Percentiles rank a stretch among this genome's conserved stretches.
Conservation (phyloP, 192 early-diverging fungal genomes). For the Coemansia sp. region DNA sequence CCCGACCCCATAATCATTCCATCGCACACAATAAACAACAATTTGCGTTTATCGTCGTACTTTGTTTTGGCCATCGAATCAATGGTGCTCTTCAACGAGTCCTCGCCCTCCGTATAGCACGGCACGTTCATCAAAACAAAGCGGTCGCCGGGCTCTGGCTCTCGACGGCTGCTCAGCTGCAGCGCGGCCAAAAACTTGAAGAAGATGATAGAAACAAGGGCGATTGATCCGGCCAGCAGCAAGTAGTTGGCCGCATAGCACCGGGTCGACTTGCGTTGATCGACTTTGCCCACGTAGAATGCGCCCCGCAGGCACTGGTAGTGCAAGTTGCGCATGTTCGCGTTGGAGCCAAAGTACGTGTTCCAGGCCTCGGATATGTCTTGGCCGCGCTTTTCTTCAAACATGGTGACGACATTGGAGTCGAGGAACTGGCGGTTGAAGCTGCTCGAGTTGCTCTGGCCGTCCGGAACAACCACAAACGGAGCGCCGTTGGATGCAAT, state of each 20-base stretch:
- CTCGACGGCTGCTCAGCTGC: conserved; percentile 70
- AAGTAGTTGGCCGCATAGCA: conserved; percentile 81
- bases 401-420: conserved; percentile 58
- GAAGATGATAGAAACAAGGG: conserved; percentile 78
- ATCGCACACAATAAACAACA: conserved; percentile 92
- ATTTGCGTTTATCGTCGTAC: conserved; percentile 96
- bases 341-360: conserved; percentile 45
- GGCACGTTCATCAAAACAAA: conserved; percentile 92
- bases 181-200: conserved; percentile 94
- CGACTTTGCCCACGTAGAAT: conserved; percentile 83
- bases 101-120: conserved; percentile 96
- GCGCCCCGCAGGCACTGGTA: conserved; percentile 73
- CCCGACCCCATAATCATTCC: conserved; percentile 95
- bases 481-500: conserved; percentile 54
- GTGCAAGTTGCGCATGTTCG: conserved; percentile 50
- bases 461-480: conserved; percentile 48
- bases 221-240: conserved; percentile 69
- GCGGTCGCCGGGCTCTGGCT: conserved; percentile 83
- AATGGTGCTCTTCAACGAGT: conserved; percentile 84
- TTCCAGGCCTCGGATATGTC: conserved; percentile 62
- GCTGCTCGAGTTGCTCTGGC: conserved; percentile 35
- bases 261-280: conserved; percentile 68
- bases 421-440: conserved; percentile 60
- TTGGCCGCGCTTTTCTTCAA: conserved; percentile 57
- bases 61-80: conserved; percentile 84